Evolutionary conservation across 805 yeast species (phyloP).

Genomic region (Saturnispora besseyi): DNA sequence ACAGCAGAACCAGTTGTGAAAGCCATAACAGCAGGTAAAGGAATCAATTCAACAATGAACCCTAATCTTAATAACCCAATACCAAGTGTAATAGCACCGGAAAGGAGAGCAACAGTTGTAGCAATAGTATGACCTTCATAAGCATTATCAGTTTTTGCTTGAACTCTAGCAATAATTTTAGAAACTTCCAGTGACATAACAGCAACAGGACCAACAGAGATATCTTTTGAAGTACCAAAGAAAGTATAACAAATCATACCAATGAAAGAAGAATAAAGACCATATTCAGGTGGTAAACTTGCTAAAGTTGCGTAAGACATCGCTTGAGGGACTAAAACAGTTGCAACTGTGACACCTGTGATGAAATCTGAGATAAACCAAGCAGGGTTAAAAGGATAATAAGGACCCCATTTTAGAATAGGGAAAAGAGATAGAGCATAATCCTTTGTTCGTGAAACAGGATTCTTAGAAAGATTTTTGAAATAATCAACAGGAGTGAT

Average conservation of each 20-base stretch:
- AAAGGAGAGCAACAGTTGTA: constrained; percentile 64
- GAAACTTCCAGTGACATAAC: constrained; percentile 87
- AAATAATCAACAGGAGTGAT: constrained; percentile 23
- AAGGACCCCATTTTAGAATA: constrained; percentile 71
- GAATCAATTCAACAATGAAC: constrained; percentile 79
- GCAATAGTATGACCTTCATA: constrained; percentile 68
- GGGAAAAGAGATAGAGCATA: constrained; percentile 70
- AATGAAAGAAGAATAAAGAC: constrained; percentile 83
- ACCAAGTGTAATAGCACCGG: constrained; percentile 81
- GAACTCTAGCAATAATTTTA: constrained; percentile 62
- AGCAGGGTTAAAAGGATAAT: constrained; percentile 51
- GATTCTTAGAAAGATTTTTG: constrained; percentile 27
- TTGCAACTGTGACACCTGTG: constrained; percentile 91
- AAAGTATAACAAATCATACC: constrained; percentile 85
- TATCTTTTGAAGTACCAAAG: constrained; percentile 93
- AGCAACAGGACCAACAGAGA: constrained; percentile 94
- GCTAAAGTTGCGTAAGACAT: constrained; percentile 94
- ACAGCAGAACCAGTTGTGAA: constrained; percentile 94
- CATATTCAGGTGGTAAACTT: constrained; percentile 70
- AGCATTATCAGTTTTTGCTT: constrained; percentile 29
- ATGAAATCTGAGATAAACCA: constrained; percentile 81
- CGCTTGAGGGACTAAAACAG: constrained; percentile 87
- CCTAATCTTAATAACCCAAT: constrained; percentile 79
- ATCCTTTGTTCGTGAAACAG: constrained; percentile 29
- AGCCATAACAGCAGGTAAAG: constrained; percentile 87